These are phyloP conservation scores for Corchorus capsularis DNA, from an alignment of 345 rosid species.

Conservation along the genomic window DNA sequence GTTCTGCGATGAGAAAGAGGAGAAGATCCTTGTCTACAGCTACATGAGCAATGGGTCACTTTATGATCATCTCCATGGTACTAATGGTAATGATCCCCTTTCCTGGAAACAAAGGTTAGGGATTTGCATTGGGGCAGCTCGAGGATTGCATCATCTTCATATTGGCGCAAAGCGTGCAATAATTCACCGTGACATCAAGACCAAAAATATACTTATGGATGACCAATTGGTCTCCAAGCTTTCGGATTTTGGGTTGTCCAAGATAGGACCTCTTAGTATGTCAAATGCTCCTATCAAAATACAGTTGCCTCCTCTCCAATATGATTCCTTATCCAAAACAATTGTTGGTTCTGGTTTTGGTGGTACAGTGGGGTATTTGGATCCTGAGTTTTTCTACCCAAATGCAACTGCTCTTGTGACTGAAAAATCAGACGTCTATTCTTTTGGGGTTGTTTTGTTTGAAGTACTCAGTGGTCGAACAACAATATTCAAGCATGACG, in stretches of 20 bases:
- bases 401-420: slow-evolving; percentile 33
- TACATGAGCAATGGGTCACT: slow-evolving; percentile 42
- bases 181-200: slow-evolving; percentile 41
- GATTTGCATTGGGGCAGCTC: slow-evolving; percentile 38
- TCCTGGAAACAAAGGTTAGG: slow-evolving; percentile 43
- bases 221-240: slow-evolving; percentile 38
- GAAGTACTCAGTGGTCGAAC: slow-evolving; percentile 40
- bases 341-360: slow-evolving; percentile 2
- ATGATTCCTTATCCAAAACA: neutral
- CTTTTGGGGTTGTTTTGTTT: slow-evolving; percentile 39
- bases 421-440: slow-evolving; percentile 41
- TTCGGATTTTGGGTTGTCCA: slow-evolving; percentile 42
- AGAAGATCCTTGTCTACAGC: slow-evolving; percentile 22
- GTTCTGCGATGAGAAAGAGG: neutral
- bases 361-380: slow-evolving; percentile 36
- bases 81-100: slow-evolving; percentile 30
- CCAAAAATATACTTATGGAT: slow-evolving; percentile 36
- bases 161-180: slow-evolving; percentile 35
- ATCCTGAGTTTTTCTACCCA: slow-evolving; percentile 31
- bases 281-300: slow-evolving; percentile 25
- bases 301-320: slow-evolving; percentile 20
- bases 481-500: slow-evolving; percentile 25
- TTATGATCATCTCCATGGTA: slow-evolving; percentile 31
- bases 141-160: slow-evolving; percentile 44
- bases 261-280: slow-evolving; percentile 32